phyloP scores from a whole-genome alignment of 2,329 filamentous ascomycete genomes.

The Colletotrichum gloeosporioides region DNA sequence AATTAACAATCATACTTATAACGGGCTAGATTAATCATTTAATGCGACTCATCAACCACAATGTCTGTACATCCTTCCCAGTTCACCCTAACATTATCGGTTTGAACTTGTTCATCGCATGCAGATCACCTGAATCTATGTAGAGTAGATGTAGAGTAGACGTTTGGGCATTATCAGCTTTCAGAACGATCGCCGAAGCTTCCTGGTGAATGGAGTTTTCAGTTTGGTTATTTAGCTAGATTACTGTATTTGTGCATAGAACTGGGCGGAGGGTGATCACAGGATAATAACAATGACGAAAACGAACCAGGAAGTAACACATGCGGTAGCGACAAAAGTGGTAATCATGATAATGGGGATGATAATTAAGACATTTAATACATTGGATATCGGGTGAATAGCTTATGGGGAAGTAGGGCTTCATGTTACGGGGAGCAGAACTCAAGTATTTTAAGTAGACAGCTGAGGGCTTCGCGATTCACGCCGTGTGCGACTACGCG shows the following conservation, averaged over 20 bases:
- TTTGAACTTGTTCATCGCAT: fast-evolving
- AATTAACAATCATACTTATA: not conserved
- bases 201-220: too few relatives aligned
- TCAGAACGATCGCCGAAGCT: too few relatives aligned
- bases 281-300: not conserved
- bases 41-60: too few relatives aligned
- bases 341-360: fast-evolving
- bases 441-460: too few relatives aligned
- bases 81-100: too few relatives aligned
- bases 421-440: too few relatives aligned
- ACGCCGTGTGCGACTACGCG: not conserved
- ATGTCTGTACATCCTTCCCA: too few relatives aligned
- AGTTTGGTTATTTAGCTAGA: too few relatives aligned
- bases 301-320: not conserved
- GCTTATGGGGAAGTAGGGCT: fast-evolving
- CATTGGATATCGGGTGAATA: fast-evolving
- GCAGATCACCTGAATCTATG: too few relatives aligned
- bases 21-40: not conserved
- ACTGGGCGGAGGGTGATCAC: fast-evolving
- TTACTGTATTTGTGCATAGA: too few relatives aligned
- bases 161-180: too few relatives aligned
- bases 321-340: not conserved
- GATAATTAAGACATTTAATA: fast-evolving
- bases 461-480: fast-evolving
- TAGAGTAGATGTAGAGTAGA: fast-evolving